Conservation (phyloP, 148 eudicot genomes). For the Pouteria glomerata region DNA sequence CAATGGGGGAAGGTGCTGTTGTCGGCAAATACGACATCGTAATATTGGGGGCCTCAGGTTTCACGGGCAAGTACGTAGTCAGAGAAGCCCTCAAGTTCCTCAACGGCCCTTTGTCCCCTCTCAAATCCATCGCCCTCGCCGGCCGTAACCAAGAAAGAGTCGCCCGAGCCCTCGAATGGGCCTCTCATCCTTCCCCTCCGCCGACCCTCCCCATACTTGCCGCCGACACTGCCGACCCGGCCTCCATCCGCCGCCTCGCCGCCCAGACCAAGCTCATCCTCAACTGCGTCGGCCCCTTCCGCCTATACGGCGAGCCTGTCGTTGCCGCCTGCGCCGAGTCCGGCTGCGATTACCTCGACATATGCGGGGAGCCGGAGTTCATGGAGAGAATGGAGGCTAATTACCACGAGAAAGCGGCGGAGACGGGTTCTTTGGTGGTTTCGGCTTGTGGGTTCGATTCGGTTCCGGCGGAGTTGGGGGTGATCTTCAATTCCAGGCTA, state of each 20-base stretch:
- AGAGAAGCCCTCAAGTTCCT: conserved; percentile 70
- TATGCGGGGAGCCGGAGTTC: conserved; percentile 85
- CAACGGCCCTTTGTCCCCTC: conserved; percentile 40
- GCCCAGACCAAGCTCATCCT: conserved; percentile 44
- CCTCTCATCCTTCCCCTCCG: conserved; percentile 36
- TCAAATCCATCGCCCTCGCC: conserved; percentile 68
- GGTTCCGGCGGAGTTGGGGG: conserved; percentile 78
- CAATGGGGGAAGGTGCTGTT: conserved; percentile 1
- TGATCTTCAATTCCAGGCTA: conserved; percentile 49
- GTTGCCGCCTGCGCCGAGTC: conserved; percentile 58
- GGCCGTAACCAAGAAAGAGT: conserved; percentile 54
- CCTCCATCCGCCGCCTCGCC: conserved; percentile 44
- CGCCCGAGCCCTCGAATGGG: conserved; percentile 56
- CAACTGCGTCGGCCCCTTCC: conserved; percentile 84
- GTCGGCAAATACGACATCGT: conserved; percentile 42
- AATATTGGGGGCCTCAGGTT: conserved; percentile 85
- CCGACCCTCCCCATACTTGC: conserved; percentile 52
- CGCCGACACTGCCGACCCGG: conserved; percentile 45
- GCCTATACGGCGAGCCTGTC: conserved; percentile 55
- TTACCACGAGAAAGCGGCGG: conserved; percentile 43
- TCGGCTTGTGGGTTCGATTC: conserved; percentile 94
- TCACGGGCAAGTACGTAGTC: conserved; percentile 86
- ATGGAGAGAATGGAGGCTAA: conserved; percentile 70
- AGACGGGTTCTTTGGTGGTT: conserved; percentile 58
- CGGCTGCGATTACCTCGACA: conserved; percentile 76